These are phyloP conservation scores for Thyridium curvatum DNA, from an alignment of 2,329 filamentous ascomycete species.

Conservation along the genomic window DNA sequence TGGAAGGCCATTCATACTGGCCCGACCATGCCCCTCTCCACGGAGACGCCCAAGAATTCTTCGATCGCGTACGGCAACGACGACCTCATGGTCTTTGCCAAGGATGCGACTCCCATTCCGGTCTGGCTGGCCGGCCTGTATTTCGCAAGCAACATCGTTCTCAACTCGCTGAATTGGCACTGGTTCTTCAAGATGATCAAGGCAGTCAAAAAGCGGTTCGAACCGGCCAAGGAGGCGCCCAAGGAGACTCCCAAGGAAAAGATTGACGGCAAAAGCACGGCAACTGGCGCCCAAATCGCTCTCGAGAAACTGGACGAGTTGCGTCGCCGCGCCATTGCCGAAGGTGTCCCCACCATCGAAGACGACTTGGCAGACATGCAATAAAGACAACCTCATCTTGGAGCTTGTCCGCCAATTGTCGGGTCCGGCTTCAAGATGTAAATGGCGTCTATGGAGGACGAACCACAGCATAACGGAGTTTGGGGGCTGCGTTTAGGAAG, in stretches of 20 bases:
- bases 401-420: no score
- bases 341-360: constrained; percentile 8
- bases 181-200: constrained; percentile 87
- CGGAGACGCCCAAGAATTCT: constrained; percentile 20
- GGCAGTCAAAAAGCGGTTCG: constrained; percentile 71
- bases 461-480: no score
- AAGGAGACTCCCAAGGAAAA: constrained; percentile 23
- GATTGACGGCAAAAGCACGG: neutral
- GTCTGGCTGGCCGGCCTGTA: constrained; percentile 66
- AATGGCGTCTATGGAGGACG: no score
- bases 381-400: constrained; percentile 3
- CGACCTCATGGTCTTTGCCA: constrained; percentile 45
- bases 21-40: constrained; percentile 22
- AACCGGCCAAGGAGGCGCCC: constrained; percentile 32
- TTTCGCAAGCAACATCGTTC: constrained; percentile 60
- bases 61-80: constrained; percentile 23
- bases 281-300: neutral
- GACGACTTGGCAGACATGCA: constrained; percentile 14
- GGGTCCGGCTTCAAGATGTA: no score
- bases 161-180: constrained; percentile 74
- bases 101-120: constrained; percentile 47
- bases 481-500: no score
- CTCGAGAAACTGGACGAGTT: constrained; percentile 10
- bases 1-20: constrained; percentile 47
- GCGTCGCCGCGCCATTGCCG: constrained; percentile 10